Percentiles rank a stretch among this genome's conserved stretches.
These are phyloP conservation scores for Aspergillus terreus DNA, from an alignment of 2,329 filamentous ascomycete species.

Conservation along the genomic window DNA sequence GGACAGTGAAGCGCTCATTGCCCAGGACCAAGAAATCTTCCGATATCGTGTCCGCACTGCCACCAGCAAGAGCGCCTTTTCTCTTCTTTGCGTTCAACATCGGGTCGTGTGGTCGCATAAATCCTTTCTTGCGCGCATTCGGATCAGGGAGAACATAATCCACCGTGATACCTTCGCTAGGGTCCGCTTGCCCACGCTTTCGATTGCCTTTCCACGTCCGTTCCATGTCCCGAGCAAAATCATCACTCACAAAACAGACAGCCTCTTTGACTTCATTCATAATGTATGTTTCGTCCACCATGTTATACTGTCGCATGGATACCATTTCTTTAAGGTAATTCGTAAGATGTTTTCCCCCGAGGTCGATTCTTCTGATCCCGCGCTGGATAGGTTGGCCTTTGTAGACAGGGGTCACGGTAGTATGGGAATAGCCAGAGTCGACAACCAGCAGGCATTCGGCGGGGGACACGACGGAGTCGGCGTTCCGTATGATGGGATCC, in stretches of 20 bases:
- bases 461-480: constrained; percentile 47
- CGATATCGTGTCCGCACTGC: constrained; percentile 44
- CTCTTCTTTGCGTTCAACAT: constrained; percentile 52
- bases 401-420: constrained; percentile 82
- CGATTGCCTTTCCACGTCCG: constrained; percentile 75
- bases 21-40: constrained; percentile 84
- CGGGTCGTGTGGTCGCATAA: constrained; percentile 74
- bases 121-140: constrained; percentile 60
- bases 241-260: constrained; percentile 74
- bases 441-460: constrained; percentile 82
- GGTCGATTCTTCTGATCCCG: constrained; percentile 77
- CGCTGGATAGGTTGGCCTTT: constrained; percentile 75
- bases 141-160: constrained; percentile 92
- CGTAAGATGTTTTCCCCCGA: constrained; percentile 89
- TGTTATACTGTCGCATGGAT: constrained; percentile 88
- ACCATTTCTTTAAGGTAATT: constrained; percentile 89
- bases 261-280: constrained; percentile 96
- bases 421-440: constrained; percentile 90
- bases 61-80: constrained; percentile 46
- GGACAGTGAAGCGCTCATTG: constrained; percentile 87
- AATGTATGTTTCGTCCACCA: constrained; percentile 88
- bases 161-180: constrained; percentile 58
- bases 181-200: constrained; percentile 26
- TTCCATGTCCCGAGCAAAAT: constrained; percentile 77
- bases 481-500: constrained; percentile 47